Evolutionary conservation across 1,284 basidiomycete species (phyloP), one percentile per base, ranked within the genome.

Genomic region (Ceratobasidium sp.): DNA sequence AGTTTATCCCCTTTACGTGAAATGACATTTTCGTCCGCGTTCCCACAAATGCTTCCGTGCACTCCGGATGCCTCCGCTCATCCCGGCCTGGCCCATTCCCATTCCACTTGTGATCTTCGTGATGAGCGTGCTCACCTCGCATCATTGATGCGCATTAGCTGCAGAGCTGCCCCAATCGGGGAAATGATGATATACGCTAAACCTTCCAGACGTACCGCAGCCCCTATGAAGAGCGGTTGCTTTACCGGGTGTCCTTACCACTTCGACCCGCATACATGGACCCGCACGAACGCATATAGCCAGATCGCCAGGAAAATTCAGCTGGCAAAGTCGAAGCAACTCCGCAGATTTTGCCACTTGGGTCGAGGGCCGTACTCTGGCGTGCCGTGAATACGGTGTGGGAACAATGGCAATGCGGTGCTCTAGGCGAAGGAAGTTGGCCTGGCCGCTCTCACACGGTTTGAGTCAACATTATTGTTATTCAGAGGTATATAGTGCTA

Each of bases 401-500:
- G 8, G 34, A 34, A 16, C 27, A 6, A 29, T 13, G 53, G 24
- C 29, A 56, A 56, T 29, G 53, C 53, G 16, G 53, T 56, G 53
- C 34, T 56, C 8, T 29, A 11, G 22, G 51, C 24, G 51, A 46
- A 16, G 13, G 43, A n/a, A 46, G 43, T 46, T n/a, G 3, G 13
- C 43, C 43, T 46, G 53, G 53, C 53, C 53, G 53, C 31, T 56
- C 53, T 31, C 27, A 56, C 22, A 5, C 53, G 27, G 53, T 24
- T 31, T 31, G 53, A 56, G 16, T 31, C 8, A 56, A 56, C 4
- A 51, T 53, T 39, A 51, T 51, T 54, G 51, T 68, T 68, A 37
- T 54, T 68, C 65, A 68, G 53, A 53, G 65, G 65, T 68, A 68
- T 68, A 56, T 49, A 46, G 46, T 43, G 46, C n/a, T 65, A 65